Conservation (phyloP, 2,329 filamentous ascomycete species). For the Aspergillus brunneoviolaceus region DNA sequence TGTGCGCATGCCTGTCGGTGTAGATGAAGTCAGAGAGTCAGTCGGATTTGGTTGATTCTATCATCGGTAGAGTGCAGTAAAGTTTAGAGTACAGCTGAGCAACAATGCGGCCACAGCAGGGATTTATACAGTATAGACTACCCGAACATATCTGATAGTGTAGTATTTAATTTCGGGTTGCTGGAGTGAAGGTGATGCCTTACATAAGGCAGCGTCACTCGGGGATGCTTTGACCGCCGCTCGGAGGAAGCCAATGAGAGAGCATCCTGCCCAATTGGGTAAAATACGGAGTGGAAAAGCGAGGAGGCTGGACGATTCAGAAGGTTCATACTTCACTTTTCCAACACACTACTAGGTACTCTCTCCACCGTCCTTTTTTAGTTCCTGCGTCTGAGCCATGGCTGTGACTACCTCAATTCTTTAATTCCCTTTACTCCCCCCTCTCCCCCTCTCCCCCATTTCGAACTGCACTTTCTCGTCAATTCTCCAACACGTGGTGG, state of each 20-base stretch:
- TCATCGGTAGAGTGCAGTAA: too few species aligned
- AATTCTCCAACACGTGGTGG: not conserved
- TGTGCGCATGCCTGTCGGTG: not conserved
- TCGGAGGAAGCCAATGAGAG: not conserved
- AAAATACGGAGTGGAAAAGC: conserved; percentile 10
- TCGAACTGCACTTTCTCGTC: conserved; percentile 10
- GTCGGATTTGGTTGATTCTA: not conserved
- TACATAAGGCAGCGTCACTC: not conserved
- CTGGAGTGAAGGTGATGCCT: not conserved
- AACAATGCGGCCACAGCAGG: too few species aligned
- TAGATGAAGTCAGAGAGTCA: not conserved
- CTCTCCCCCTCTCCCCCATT: not conserved
- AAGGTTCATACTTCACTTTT: conserved; percentile 8
- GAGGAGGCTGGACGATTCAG: conserved; percentile 22
- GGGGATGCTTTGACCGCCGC: not conserved
- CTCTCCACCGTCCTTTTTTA: not conserved
- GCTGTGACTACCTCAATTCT: not conserved
- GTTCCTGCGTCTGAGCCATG: not conserved
- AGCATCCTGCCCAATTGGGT: conserved; percentile 9
- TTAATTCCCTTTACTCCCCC: not conserved
- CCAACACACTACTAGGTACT: not conserved
- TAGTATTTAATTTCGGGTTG: too few species aligned
- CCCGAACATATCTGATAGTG: too few species aligned
- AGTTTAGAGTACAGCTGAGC: too few species aligned
- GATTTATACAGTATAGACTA: too few species aligned